Evolutionary conservation across 192 early-diverging fungal genomes (phyloP), one percentile per base, ranked within the genome.

Genomic region (Fimicolochytrium jonesii): DNA sequence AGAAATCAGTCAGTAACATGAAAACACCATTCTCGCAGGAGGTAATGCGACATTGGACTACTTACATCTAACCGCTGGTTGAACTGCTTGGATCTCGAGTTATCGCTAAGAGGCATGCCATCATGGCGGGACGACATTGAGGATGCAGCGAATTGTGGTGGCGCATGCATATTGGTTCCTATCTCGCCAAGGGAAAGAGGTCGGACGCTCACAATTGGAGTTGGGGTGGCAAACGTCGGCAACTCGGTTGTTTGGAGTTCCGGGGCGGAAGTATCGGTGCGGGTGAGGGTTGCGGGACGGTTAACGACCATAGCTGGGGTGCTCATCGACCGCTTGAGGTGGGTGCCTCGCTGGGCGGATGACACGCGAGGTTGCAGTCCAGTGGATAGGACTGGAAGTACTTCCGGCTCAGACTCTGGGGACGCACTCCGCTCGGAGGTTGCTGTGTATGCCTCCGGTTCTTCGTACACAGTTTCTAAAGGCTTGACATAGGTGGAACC

Each of bases 11-110:
- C 11, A 23, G 6, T 3, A 59, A 28, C 4, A 41, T 11, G 23
- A 22, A 36, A 9, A 53, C 26, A 34, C 10, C 23, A 6, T 13
- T 11, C 22, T 4, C 9, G 7, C 13, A 53, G 22, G 9, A 33
- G 25, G 26, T 26, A 28, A 44, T 23, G 23, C 15, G 29, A 18
- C 25, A 47, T 25, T 0, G 13, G 7, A 49, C 22, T 13, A 62
- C 56, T 35, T 66, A 73, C 72, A 41, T 73, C 72, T n/a, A 65
- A 18, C 26, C 72, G 47, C 36, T 56, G 55, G 42, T 56, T 73
- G 60, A 73, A 73, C 41, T 67, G 66, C 44, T 73, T 73, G 7
- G 64, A 67, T 51, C 66, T 73, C 22, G 66, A 63, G 30, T 73
- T 65, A 15, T 73, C 72, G 46, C 58, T 48, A 7, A 65, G 26